Percentiles rank a stretch among this genome's conserved stretches.
Conservation (phyloP, 73 alveolate species). For the Paramecium sexaurelia region DNA sequence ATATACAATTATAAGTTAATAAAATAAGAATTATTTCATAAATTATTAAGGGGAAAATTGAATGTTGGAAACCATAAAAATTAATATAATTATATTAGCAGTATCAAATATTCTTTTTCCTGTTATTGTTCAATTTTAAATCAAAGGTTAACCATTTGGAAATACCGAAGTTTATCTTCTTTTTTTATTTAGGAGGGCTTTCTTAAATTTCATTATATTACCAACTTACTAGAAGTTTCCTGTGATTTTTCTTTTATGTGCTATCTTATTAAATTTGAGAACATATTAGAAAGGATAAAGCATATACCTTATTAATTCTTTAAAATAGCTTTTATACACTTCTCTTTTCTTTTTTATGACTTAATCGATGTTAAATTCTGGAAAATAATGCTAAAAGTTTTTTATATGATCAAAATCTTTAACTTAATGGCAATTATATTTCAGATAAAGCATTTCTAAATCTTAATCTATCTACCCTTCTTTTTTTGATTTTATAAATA, state of each 20-base stretch:
- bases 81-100: background rate
- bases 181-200: constrained; percentile 1
- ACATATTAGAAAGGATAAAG: constrained; percentile 32
- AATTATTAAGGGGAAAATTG: no score
- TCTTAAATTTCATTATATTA: background rate
- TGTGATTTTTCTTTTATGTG: constrained; percentile 3
- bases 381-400: background rate
- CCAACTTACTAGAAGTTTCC: background rate
- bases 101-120: background rate
- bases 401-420: background rate
- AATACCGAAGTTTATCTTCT: constrained; percentile 14
- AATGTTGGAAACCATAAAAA: background rate
- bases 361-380: background rate
- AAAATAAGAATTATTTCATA: no score
- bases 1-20: no score
- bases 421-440: background rate
- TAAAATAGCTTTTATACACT: constrained; percentile 5
- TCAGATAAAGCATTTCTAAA: constrained; percentile 24
- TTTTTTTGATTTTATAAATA: background rate
- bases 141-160: constrained; percentile 29
- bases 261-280: background rate
- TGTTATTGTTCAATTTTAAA: background rate
- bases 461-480: background rate
- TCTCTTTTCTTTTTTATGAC: background rate
- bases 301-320: background rate